Conservation (phyloP, 2,329 filamentous ascomycete genomes). For the Colletotrichum magnum region DNA sequence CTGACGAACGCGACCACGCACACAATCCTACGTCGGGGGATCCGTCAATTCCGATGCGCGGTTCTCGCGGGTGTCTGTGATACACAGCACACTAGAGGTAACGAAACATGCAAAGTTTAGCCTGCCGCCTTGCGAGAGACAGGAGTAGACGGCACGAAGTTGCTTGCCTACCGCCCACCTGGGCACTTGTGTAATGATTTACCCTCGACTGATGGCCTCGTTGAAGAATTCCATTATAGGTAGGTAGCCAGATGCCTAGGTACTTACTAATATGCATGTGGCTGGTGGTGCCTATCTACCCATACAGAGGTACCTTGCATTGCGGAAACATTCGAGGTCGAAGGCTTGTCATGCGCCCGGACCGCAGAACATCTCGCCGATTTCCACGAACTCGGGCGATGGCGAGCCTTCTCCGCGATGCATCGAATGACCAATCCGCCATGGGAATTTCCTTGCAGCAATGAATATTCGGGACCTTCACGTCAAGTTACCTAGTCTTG, state of each 20-base stretch:
- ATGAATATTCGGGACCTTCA: slow-evolving; percentile 1
- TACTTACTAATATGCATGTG: no score
- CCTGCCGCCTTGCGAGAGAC: slow-evolving; percentile 6
- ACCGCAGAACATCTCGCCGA: background rate
- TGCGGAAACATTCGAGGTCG: no score
- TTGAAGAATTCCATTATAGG: no score
- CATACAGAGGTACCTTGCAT: no score
- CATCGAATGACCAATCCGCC: slow-evolving; percentile 14
- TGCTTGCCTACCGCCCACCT: no score
- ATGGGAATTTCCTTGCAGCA: background rate
- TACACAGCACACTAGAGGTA: background rate
- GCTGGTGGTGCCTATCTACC: no score
- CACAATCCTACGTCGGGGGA: background rate
- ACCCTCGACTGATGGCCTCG: no score
- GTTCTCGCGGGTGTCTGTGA: slow-evolving; percentile 15
- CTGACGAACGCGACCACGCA: no score
- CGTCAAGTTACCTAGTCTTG: slow-evolving; percentile 2
- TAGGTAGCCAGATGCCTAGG: no score
- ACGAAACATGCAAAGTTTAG: slow-evolving; percentile 10
- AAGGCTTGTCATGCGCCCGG: no score
- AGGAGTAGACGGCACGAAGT: no score
- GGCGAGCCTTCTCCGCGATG: slow-evolving; percentile 3
- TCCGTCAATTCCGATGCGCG: slow-evolving; percentile 4
- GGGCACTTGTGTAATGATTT: no score
- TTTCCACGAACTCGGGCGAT: slow-evolving; percentile 5